Evolutionary conservation across 2,329 filamentous ascomycete genomes (phyloP).

Genomic region (Coleophoma eucalyptorum): DNA sequence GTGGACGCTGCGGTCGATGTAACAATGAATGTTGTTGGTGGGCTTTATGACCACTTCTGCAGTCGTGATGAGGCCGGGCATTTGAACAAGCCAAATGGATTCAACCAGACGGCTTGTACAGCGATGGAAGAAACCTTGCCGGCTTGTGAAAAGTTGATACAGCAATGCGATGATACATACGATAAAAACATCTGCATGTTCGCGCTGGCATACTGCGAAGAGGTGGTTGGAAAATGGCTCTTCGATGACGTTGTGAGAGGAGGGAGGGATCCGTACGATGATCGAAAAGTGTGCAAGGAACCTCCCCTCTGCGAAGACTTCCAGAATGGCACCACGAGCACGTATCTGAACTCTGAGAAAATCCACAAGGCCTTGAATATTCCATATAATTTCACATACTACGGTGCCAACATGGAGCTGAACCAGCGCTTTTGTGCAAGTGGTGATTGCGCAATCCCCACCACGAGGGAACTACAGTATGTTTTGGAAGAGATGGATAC

Average conservation of each 20-base stretch:
- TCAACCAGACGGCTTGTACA: slow-evolving; percentile 7
- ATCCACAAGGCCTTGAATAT: slow-evolving; percentile 5
- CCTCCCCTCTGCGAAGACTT: slow-evolving; percentile 6
- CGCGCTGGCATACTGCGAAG: slow-evolving; percentile 5
- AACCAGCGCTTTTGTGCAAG: slow-evolving; percentile 3
- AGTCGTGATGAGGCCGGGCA: neutral
- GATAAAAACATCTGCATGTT: slow-evolving; percentile 7
- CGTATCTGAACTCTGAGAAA: slow-evolving; percentile 6
- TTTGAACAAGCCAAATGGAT: slow-evolving; percentile 1
- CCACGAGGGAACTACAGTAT: slow-evolving; percentile 6
- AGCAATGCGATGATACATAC: slow-evolving; percentile 9
- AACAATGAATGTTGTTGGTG: neutral
- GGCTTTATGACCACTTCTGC: slow-evolving; percentile 17
- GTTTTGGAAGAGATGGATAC: neutral
- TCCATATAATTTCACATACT: neutral
- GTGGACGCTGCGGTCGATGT: slow-evolving; percentile 11
- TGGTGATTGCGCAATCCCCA: slow-evolving; percentile 3
- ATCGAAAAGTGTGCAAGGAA: slow-evolving; percentile 1
- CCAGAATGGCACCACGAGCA: neutral
- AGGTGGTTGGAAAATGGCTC: slow-evolving; percentile 1
- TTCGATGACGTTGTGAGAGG: neutral
- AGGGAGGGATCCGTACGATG: slow-evolving; percentile 5
- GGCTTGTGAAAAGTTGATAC: slow-evolving; percentile 4
- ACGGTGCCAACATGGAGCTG: slow-evolving; percentile 5
- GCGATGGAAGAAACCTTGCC: slow-evolving; percentile 6